These are phyloP conservation scores for Westerdykella aurantiaca DNA, from an alignment of 2,329 filamentous ascomycete genomes.

Conservation along the genomic window DNA sequence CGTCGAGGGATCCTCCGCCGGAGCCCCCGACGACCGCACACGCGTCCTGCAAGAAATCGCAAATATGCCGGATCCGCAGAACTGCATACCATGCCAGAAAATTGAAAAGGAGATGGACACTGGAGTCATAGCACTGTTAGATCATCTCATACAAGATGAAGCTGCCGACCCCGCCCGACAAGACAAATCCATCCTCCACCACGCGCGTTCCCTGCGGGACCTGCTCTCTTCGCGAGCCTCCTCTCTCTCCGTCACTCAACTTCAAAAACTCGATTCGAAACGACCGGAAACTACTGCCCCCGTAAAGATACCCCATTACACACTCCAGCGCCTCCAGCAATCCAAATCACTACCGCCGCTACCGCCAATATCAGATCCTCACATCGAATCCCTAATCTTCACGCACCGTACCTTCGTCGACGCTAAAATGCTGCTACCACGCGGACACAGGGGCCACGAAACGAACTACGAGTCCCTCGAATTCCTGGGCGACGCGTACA, in stretches of 20 bases:
- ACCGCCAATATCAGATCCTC: conserved; percentile 55
- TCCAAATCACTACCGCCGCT: conserved; percentile 50
- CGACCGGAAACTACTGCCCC: conserved; percentile 17
- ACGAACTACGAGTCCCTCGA: conserved; percentile 74
- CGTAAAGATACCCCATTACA: conserved; percentile 22
- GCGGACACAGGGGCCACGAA: conserved; percentile 3
- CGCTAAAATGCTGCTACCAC: background rate
- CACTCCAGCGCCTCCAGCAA: conserved; percentile 18
- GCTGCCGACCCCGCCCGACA: conserved; percentile 11
- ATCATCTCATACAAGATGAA: conserved; percentile 27
- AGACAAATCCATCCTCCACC: conserved; percentile 23
- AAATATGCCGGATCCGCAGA: conserved; percentile 9
- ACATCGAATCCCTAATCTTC: conserved; percentile 59
- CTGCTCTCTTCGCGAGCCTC: conserved; percentile 19
- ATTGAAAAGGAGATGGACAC: conserved; percentile 21
- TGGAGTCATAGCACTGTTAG: conserved; percentile 26
- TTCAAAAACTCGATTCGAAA: conserved; percentile 44
- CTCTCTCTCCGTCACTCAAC: conserved; percentile 25
- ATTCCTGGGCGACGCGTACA: conserved; percentile 81
- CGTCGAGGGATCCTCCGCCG: conserved; percentile 1
- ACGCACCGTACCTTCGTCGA: conserved; percentile 49
- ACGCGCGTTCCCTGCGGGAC: conserved; percentile 23
- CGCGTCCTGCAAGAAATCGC: conserved; percentile 3
- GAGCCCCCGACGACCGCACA: background rate
- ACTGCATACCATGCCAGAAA: conserved; percentile 13